Base-by-base conservation (phyloP, 2,329 filamentous ascomycete species). In the Apiospora phragmitis region DNA sequence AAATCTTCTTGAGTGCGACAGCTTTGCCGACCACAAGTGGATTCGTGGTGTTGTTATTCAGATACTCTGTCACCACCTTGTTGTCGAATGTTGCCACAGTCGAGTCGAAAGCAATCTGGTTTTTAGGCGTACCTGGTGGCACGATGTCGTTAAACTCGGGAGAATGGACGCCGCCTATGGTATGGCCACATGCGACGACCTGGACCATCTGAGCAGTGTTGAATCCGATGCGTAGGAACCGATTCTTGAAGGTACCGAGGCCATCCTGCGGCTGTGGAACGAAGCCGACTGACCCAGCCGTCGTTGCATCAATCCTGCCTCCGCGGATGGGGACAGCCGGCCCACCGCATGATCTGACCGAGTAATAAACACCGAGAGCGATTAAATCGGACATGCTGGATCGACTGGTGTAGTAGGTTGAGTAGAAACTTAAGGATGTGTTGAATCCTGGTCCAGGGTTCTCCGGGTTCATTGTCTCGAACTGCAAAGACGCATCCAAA, bases 141-240 rank as follows among this genome's bases (percentile, higher is more conserved):
- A 89, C 85, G 55, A 91, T 85, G 11, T 84, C 80, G 0, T 87
- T 85, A 72, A 89, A 89, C 72, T 89, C 83, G 12, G 77, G 76
- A 35, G 81, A 80, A 78, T 91, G 89, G 9, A 91, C 89, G 21
- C 88, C 87, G 29, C 89, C 89, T 29, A 91, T 77, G 0, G 87
- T 87, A 76, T 91, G 89, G 2, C 89, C 89, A 75, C 89, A 91
- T 12, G 88, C 89, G 1, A 85, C 85, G 32, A 89, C 81, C 75
- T 88, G 84, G 55, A 91, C 89, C 88, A 90, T 91, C 73, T 91
- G 87, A 21, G 82, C 77, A 14, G 77, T 77, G 68, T 79, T 84
- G 79, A 90, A 90, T 7, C 89, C 89, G 83, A 90, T 87, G 67
- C 88, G 84, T 7, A 79, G 70, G 74, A 91, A 91, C 76, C 89